Base-by-base conservation (phyloP, 2,329 filamentous ascomycete genomes). In the Coniochaeta ligniaria region DNA sequence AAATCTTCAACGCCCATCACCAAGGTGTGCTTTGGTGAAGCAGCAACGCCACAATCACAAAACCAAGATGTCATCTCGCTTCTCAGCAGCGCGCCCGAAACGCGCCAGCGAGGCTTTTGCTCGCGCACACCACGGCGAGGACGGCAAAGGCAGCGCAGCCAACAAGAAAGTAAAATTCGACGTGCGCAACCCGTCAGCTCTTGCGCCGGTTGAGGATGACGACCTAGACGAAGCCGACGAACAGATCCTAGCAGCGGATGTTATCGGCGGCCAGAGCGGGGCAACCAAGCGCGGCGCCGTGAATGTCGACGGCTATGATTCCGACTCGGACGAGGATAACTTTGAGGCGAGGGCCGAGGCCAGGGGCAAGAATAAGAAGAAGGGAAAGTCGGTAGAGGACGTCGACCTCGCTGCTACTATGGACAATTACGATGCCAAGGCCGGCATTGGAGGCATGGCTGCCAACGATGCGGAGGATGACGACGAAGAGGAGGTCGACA, bases 301-400 rank as follows among this genome's bases (percentile, higher is more conserved):
- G 60, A 97, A 98, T 70, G 86, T 99, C 45, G 95, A 98, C 70
- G 95, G 95, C 58, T 99, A 98, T 76, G 94, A 98, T 67, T 95
- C 90, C 11, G 95, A 99, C 74, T 96, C 94, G 2, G 85, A 89
- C 59, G 94, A 96, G 65, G 95, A 98, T 71, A 92, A 90, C 52
- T 96, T 96, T 73, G 85, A 95, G 66, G 83, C 83, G 35, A 84
- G 90, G 58, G 89, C 90, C 6, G 85, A 87, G 61, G 82, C 82
- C 60, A 83, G 83, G 4, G 77, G 77, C 60, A 62, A 63, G 2
- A 61, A 68, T n/a, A 58, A 59, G 36, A 64, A 67, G 33, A 71
- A 65, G 45, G 61, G 63, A 7, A 70, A 66, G 58, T 58, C 65
- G 56, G 68, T 66, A 31, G 63, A 70, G 61, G 73, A 81, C n/a